Conservation (phyloP, 2,329 filamentous ascomycete species). For the Zasmidium citrigriseum region DNA sequence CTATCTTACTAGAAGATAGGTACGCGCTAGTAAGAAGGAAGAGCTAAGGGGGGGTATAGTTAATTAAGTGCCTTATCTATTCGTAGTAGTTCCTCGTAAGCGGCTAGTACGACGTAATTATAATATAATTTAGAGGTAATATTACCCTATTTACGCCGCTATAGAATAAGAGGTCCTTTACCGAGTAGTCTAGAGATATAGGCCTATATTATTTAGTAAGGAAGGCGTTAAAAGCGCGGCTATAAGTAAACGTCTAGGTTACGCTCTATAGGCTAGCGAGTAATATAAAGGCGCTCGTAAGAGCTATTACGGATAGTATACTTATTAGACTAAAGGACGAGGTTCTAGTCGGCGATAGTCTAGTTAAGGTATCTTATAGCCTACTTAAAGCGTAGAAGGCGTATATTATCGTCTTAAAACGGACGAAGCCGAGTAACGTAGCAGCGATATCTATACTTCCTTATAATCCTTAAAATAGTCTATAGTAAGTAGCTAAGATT, state of each 20-base stretch:
- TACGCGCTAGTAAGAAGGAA: neutral
- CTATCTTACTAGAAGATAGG: conserved; percentile 1
- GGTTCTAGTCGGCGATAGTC: neutral
- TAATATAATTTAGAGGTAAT: neutral
- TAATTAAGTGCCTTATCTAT: neutral
- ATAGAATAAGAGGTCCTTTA: neutral
- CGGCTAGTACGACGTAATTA: neutral
- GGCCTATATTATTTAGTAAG: conserved; percentile 5
- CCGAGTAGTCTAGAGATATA: neutral
- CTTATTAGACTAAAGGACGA: neutral
- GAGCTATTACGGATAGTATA: neutral
- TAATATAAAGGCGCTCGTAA: neutral
- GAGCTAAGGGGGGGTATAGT: neutral
- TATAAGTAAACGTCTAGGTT: neutral
- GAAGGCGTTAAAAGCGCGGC: neutral
- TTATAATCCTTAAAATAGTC: neutral
- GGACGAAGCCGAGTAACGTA: neutral
- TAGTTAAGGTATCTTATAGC: neutral
- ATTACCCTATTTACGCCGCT: neutral
- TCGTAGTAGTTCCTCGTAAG: neutral
- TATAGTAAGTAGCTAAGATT: neutral
- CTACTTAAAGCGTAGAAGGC: neutral
- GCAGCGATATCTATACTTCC: neutral
- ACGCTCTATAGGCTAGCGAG: neutral
- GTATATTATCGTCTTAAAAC: neutral